Percentiles rank a stretch among this genome's conserved stretches.
Evolutionary conservation across 2,329 filamentous ascomycete genomes (phyloP).

Genomic region (Alternaria triticina): DNA sequence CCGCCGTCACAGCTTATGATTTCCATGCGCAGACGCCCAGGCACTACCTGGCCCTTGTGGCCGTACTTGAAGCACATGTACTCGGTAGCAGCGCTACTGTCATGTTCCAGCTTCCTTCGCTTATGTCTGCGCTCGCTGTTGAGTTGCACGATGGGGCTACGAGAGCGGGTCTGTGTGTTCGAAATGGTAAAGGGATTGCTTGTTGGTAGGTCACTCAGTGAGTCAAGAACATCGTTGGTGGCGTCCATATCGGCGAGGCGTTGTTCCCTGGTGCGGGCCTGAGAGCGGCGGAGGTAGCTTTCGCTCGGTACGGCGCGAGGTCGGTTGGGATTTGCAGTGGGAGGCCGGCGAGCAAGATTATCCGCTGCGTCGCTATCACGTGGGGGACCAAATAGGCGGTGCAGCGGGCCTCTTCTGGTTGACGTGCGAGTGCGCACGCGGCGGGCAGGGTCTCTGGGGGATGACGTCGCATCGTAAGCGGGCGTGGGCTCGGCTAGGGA

Average conservation of each 20-base stretch:
- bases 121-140: slow-evolving; percentile 36
- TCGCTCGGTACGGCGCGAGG: slow-evolving; percentile 45
- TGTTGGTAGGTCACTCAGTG: slow-evolving; percentile 30
- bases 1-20: slow-evolving; percentile 90
- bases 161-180: slow-evolving; percentile 19
- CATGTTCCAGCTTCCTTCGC: slow-evolving; percentile 51
- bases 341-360: slow-evolving; percentile 18
- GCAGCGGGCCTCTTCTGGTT: slow-evolving; percentile 23
- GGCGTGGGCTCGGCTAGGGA: slow-evolving; percentile 10
- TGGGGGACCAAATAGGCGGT: slow-evolving; percentile 29
- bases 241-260: slow-evolving; percentile 32
- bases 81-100: slow-evolving; percentile 26
- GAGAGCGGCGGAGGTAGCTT: slow-evolving; percentile 44
- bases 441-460: slow-evolving; percentile 15
- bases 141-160: slow-evolving; percentile 31
- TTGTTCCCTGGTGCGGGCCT: slow-evolving; percentile 37
- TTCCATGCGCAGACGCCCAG: slow-evolving; percentile 83
- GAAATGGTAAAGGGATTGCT: slow-evolving; percentile 19
- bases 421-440: slow-evolving; percentile 13
- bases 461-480: slow-evolving; percentile 7
- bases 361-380: slow-evolving; percentile 24
- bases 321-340: slow-evolving; percentile 33
- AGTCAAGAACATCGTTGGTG: slow-evolving; percentile 26
- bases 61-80: slow-evolving; percentile 73
- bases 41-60: slow-evolving; percentile 83